Evolutionary conservation across 768 basidiomycete genomes (phyloP), one percentile per base, ranked within the genome.

Genomic region (Boletellus sp.): DNA sequence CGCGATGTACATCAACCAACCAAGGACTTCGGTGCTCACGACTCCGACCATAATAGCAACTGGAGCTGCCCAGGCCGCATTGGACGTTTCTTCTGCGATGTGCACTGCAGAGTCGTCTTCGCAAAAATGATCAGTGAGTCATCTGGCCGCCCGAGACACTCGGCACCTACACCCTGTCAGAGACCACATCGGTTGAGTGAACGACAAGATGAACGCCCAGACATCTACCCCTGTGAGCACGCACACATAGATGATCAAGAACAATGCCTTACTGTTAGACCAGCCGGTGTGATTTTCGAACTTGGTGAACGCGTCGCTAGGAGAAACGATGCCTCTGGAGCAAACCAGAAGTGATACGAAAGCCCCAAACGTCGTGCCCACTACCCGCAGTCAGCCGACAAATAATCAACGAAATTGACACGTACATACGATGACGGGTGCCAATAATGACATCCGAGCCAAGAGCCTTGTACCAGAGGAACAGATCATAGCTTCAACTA

Each of bases 21-120:
- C 77, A 40, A 76, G 59, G 39, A 72, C 52, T 32, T 70, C 67
- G 3, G 74, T 74, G 3, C 53, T 69, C 13, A 62, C 57, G 34
- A 76, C 74, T 23, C 70, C 72, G 38, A 74, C 64, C 53, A 75
- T 61, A 55, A 76, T 77, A 6, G 74, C 73, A 32, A 76, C 67
- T 6, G 76, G 75, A 19, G 72, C 75, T 12, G 73, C 71, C 20
- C 65, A 60, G 4, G 74, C 70, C n/a, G 73, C 72, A 37, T 72
- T 71, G 6, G 74, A 62, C 0, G 69, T 72, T 63, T 78, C 74
- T 52, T 76, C 75, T 3, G 76, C 67, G 16, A 78, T 74, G 47
- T 76, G 74, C 6, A 70, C 76, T 10, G 73, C 75, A 17, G 75
- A 78, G 55, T 78, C 74, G 33, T 76, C 75, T 77, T 55, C 12